Conservation (phyloP, 345 rosid species). For the Pugionium cornutum region DNA sequence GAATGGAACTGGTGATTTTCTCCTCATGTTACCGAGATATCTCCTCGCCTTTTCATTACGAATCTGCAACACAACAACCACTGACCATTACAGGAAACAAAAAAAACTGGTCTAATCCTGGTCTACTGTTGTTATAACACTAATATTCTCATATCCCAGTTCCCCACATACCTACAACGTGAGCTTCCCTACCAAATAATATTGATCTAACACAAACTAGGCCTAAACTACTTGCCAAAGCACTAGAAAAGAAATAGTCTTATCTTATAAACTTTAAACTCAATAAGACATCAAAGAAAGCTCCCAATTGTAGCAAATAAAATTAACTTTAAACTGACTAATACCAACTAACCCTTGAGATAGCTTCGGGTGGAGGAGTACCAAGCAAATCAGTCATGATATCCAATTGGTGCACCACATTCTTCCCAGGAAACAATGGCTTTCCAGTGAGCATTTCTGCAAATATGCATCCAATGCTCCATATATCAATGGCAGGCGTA, state of each 20-base stretch:
- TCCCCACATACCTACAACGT: background rate
- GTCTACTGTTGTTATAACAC: background rate
- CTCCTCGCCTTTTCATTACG: conserved; percentile 98
- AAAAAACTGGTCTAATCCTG: conserved; percentile 19
- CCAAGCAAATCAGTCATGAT: conserved; percentile 97
- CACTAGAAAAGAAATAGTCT: conserved; percentile 8
- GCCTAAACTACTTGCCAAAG: conserved; percentile 28
- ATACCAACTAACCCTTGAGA: conserved; percentile 64
- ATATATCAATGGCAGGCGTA: conserved; percentile 94
- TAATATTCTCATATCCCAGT: conserved; percentile 1
- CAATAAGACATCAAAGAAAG: background rate
- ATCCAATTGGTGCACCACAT: conserved; percentile 96
- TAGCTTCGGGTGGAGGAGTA: conserved; percentile 82
- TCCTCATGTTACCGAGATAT: conserved; percentile 90
- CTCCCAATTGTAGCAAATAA: conserved; percentile 2
- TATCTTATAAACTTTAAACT: background rate
- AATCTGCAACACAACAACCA: conserved; percentile 53
- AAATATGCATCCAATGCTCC: conserved; percentile 99
- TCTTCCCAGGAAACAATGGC: conserved; percentile 94
- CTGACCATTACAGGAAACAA: conserved; percentile 1
- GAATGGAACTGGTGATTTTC: conserved; percentile 78
- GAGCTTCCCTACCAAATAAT: conserved; percentile 8
- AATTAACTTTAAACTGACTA: conserved; percentile 25
- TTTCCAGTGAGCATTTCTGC: conserved; percentile 95
- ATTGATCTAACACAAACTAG: conserved; percentile 1